Evolutionary conservation across 768 basidiomycete genomes (phyloP).

Genomic region (Clathrus columnatus): DNA sequence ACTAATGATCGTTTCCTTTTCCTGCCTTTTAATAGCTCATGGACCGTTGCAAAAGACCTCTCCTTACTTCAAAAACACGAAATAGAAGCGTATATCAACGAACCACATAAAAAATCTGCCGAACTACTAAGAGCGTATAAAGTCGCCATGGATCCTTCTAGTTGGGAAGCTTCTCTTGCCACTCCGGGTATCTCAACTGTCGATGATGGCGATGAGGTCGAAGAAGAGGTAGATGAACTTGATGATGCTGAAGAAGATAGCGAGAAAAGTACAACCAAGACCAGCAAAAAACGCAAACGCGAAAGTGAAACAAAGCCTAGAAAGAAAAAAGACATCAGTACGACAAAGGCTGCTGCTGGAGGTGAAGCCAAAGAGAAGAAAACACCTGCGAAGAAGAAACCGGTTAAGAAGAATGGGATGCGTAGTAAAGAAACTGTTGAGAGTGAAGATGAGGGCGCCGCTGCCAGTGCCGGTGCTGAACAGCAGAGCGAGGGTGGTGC

Average conservation of each 20-base stretch:
- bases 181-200: constrained; percentile 31
- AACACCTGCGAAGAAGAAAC: constrained; percentile 49
- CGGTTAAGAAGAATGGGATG: constrained; percentile 40
- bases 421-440: constrained; percentile 24
- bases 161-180: constrained; percentile 42
- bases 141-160: constrained; percentile 63
- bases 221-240: constrained; percentile 57
- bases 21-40: constrained; percentile 54
- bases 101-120: constrained; percentile 65
- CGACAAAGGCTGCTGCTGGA: constrained; percentile 15
- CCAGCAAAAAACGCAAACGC: constrained; percentile 29
- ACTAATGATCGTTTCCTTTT: constrained; percentile 7
- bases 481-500: constrained; percentile 11
- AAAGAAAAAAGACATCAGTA: constrained; percentile 36
- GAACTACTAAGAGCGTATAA: constrained; percentile 72
- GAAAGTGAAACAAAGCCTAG: constrained; percentile 38
- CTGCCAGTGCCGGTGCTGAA: constrained; percentile 28
- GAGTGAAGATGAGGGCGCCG: constrained; percentile 41
- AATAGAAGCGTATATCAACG: constrained; percentile 75
- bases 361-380: constrained; percentile 39
- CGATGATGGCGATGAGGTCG: constrained; percentile 22
- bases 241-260: constrained; percentile 41
- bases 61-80: constrained; percentile 67
- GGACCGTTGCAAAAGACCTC: constrained; percentile 78
- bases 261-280: constrained; percentile 27